Evolutionary conservation across 805 yeast genomes (phyloP), one percentile per base, ranked within the genome.

Genomic region (Yamadazyma philogaea): DNA sequence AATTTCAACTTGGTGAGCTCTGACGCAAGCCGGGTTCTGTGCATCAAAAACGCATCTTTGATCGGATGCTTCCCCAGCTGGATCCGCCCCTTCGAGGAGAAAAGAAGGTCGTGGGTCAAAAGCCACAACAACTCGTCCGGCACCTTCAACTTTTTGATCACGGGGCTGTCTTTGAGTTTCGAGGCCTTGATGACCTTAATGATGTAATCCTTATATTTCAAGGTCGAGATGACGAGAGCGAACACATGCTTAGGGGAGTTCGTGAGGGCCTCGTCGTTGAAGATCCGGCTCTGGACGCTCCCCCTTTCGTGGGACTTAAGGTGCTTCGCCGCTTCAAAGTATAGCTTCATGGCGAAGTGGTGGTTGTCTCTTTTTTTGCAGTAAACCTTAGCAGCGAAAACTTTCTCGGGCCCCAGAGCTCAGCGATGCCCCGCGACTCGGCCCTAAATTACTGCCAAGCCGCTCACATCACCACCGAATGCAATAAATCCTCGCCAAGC

Each of bases 1-100:
- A 93, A 57, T 56, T 87, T 87, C 55, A 88, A 66, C 55, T 85
- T 87, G 17, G 79, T 84, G 44, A 85, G 69, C 58, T 93, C 98
- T 1, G 95, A 90, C 44, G 79, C 81, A 38, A 91, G 67, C 51
- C 98, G 70, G 0, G 95, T 82, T 60, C 85, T 87, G 59, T 89
- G 84, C 45, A 79, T 74, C 43, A 93, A 65, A 4, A 93, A 71
- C 10, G 86, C 84, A 37, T 86, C 93, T 57, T 93, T 93, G 44
- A 88, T 73, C 0, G 91, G 86, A 47, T 84, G 88, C 54, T 89
- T 90, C 6, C 95, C 95, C 72, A 88, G 83, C 58, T 88, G 95
- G 45, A 91, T 84, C 47, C 96, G 68, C 8, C 95, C 93, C 20
- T 79, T 73, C 49, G 80, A 77, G 5, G 91, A 76, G 44, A 93